Percentiles rank a stretch among this genome's conserved stretches.
These are phyloP conservation scores for Lasiodiplodia gonubiensis DNA, from an alignment of 2,329 filamentous ascomycete genomes.

Conservation along the genomic window DNA sequence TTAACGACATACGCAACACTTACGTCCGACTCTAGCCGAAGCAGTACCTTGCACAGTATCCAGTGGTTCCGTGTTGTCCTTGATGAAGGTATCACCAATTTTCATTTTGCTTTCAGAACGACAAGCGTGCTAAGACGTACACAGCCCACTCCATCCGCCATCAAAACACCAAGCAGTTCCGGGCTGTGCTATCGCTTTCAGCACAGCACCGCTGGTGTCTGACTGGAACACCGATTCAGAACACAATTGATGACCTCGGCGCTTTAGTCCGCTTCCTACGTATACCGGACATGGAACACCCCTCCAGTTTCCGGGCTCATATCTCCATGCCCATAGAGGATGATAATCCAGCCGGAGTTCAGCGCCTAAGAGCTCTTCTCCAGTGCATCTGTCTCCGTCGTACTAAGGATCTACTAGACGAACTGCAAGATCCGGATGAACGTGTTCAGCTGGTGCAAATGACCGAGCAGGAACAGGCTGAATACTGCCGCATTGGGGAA, in stretches of 20 bases:
- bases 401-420: neutral
- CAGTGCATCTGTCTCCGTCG: neutral
- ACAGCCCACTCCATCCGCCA: conserved; percentile 55
- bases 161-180: conserved; percentile 51
- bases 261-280: conserved; percentile 34
- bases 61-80: conserved; percentile 56
- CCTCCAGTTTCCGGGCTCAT: conserved; percentile 20
- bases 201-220: conserved; percentile 58
- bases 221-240: conserved; percentile 51
- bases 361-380: neutral
- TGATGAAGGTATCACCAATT: conserved; percentile 50
- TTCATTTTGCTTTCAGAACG: neutral
- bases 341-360: neutral
- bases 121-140: conserved; percentile 30
- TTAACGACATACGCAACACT: conserved; percentile 51
- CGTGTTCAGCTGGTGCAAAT: neutral
- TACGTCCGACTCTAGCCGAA: conserved; percentile 41
- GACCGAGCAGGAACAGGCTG: neutral
- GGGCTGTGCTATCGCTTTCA: conserved; percentile 46
- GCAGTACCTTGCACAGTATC: conserved; percentile 38
- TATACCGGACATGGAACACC: conserved; percentile 31
- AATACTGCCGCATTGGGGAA: neutral
- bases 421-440: neutral
- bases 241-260: conserved; percentile 32
- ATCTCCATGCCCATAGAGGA: neutral